Base-by-base conservation (phyloP, 2,329 filamentous ascomycete species). In the Exserohilum turcica region DNA sequence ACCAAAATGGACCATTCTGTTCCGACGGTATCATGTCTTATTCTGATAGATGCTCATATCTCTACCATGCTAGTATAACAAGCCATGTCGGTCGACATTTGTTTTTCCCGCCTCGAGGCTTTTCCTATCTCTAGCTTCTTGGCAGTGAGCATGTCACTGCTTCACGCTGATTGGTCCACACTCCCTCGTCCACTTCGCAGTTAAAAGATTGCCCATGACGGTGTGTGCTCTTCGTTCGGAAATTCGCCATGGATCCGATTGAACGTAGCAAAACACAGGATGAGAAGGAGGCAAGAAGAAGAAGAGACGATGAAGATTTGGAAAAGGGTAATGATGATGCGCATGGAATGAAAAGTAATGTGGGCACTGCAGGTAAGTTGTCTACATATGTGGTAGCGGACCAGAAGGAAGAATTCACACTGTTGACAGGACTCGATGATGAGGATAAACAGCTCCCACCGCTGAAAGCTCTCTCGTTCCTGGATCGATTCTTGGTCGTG, bases 401-500 rank as follows among this genome's bases (percentile, higher is more conserved):
- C 46, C 31, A 2, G 24, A 57, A 36, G 16, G 6, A 15, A 31
- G 37, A 52, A 49, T 27, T 57, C 2, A 55, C 28, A 9, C 9
- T 37, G 7, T 5, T 10, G 3, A 21, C 16, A 64, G 57, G 33
- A 9, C 27, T 29, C 7, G 19, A 16, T 33, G 37, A 53, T 5
- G 18, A 29, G 40, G 3, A 48, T 21, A 21, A 24, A 32, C 16
- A 54, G 28, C 29, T 70, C 1, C 64, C 68, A 5, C 70, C 71
- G 0, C 43, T 78, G 35, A 75, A 73, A 63, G 76, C 69, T 3
- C 73, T 80, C 24, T 76, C 73, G 1, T 76, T 75, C 48, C 73
- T 79, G 18, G 78, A 80, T 60, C 70, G 76, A 1, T 76, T 78
- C 45, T 73, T 80, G 13, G 78, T 77, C 4, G 45, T 80, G 29